Conservation (phyloP, 768 basidiomycete genomes). For the Leucosporidium creatinivorum region DNA sequence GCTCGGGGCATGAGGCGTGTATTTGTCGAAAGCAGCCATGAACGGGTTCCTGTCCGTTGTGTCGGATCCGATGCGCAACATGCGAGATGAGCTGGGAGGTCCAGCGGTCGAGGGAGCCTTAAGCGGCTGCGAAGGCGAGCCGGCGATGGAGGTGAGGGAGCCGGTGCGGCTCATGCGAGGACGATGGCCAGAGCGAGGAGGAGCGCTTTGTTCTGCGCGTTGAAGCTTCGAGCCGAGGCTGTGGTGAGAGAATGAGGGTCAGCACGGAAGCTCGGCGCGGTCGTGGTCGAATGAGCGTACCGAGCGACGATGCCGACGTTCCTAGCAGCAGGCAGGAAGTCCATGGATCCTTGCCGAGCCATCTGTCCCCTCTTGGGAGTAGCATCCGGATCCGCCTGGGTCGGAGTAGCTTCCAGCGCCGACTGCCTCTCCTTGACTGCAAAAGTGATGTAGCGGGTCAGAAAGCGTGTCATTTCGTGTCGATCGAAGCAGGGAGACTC, state of each 20-base stretch:
- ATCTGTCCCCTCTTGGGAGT: constrained; percentile 19
- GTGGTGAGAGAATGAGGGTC: not conserved
- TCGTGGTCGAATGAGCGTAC: not conserved
- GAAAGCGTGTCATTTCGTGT: not conserved
- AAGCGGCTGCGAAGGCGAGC: constrained; percentile 19
- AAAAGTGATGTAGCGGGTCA: too few relatives aligned
- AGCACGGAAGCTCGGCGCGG: not conserved
- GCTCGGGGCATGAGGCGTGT: not conserved
- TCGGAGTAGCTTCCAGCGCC: constrained; percentile 15
- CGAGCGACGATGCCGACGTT: constrained; percentile 14
- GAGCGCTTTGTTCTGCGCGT: constrained; percentile 5
- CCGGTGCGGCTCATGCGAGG: constrained; percentile 23
- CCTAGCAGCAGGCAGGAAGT: constrained; percentile 22
- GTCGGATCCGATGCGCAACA: constrained; percentile 21
- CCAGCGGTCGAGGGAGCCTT: not conserved
- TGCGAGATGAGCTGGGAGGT: not conserved
- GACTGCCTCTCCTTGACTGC: constrained; percentile 18
- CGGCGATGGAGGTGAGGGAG: constrained; percentile 28
- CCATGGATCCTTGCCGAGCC: constrained; percentile 21
- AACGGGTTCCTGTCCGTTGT: not conserved
- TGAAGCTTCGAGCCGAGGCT: constrained; percentile 27
- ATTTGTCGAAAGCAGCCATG: not conserved
- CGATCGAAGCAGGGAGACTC: not conserved
- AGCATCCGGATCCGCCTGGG: constrained; percentile 19
- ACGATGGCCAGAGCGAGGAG: not conserved